Percentiles rank a stretch among this genome's conserved stretches.
Conservation (phyloP, 2,329 filamentous ascomycete species). For the Beauveria medogensis region DNA sequence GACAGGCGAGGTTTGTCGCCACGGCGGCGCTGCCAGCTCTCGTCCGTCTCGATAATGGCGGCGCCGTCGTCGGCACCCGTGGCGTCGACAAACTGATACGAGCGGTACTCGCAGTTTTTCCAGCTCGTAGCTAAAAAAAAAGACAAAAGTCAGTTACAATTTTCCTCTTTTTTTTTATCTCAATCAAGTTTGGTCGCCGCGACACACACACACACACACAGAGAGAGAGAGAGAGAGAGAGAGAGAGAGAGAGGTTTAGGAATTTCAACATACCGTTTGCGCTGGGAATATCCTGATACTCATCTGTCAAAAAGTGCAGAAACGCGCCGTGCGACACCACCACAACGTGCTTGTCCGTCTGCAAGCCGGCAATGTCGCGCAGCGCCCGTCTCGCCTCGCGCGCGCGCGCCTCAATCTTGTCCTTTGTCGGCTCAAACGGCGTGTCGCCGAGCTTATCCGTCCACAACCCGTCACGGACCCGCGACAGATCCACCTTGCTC, state of each 20-base stretch:
- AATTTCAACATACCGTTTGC: slow-evolving; percentile 26
- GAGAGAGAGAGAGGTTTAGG: no score
- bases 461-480: slow-evolving; percentile 57
- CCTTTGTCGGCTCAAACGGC: slow-evolving; percentile 37
- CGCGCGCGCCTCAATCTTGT: slow-evolving; percentile 53
- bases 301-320: slow-evolving; percentile 76
- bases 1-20: slow-evolving; percentile 34
- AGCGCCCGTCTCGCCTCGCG: slow-evolving; percentile 53
- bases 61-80: slow-evolving; percentile 41
- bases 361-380: slow-evolving; percentile 29
- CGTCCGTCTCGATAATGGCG: slow-evolving; percentile 37
- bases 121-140: slow-evolving; percentile 58
- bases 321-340: slow-evolving; percentile 79
- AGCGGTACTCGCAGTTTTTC: slow-evolving; percentile 65
- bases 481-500: slow-evolving; percentile 51
- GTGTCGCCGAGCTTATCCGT: slow-evolving; percentile 51
- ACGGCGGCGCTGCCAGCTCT: slow-evolving; percentile 38
- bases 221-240: no score
- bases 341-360: slow-evolving; percentile 54
- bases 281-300: slow-evolving; percentile 57
- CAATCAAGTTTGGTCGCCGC: background rate
- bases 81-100: slow-evolving; percentile 54
- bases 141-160: background rate
- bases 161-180: background rate
- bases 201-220: no score